A percentile compares a stretch with the other conserved stretches of the same genome.
Conservation (phyloP, 352 stramenopile species). For the Globisporangium perplexum region DNA sequence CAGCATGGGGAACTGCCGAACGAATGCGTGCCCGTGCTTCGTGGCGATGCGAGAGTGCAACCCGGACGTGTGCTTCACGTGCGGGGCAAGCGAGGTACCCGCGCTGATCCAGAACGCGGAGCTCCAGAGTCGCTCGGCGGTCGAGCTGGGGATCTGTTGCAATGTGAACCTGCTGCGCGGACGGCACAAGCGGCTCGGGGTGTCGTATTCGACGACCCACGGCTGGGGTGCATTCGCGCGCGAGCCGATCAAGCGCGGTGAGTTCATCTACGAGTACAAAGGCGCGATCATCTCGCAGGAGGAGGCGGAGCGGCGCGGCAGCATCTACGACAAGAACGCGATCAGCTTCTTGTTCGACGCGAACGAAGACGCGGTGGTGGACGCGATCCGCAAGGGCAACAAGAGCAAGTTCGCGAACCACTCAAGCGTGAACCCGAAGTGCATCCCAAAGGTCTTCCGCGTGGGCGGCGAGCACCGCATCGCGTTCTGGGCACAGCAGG, state of each 20-base stretch:
- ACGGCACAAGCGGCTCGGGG: slow-evolving; percentile 50
- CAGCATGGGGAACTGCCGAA: slow-evolving; percentile 51
- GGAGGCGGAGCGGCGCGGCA: slow-evolving; percentile 65
- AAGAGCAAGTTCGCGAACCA: slow-evolving; percentile 92
- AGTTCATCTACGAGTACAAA: slow-evolving; percentile 73
- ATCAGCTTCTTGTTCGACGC: slow-evolving; percentile 91
- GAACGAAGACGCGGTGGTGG: slow-evolving; percentile 85
- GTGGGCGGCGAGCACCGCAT: slow-evolving; percentile 87
- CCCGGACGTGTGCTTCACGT: slow-evolving; percentile 50
- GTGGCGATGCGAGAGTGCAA: slow-evolving; percentile 52
- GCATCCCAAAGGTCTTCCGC: slow-evolving; percentile 67
- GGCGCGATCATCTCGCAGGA: slow-evolving; percentile 62
- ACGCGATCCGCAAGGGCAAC: slow-evolving; percentile 91
- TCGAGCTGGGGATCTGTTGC: slow-evolving; percentile 58
- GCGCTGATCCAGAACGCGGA: slow-evolving; percentile 35
- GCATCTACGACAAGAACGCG: slow-evolving; percentile 83
- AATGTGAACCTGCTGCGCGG: slow-evolving; percentile 63
- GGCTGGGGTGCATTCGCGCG: slow-evolving; percentile 59
- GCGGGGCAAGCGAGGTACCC: slow-evolving; percentile 49
- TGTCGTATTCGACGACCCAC: slow-evolving; percentile 56
- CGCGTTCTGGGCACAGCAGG: slow-evolving; percentile 87
- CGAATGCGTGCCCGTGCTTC: slow-evolving; percentile 59
- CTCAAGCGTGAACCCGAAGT: slow-evolving; percentile 59
- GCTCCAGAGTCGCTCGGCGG: slow-evolving; percentile 14
- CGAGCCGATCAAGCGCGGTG: slow-evolving; percentile 51